A percentile compares a stretch with the other conserved stretches of the same genome.
phyloP scores from a whole-genome alignment of 163 green algal genomes.

The Picocystis sp. region DNA sequence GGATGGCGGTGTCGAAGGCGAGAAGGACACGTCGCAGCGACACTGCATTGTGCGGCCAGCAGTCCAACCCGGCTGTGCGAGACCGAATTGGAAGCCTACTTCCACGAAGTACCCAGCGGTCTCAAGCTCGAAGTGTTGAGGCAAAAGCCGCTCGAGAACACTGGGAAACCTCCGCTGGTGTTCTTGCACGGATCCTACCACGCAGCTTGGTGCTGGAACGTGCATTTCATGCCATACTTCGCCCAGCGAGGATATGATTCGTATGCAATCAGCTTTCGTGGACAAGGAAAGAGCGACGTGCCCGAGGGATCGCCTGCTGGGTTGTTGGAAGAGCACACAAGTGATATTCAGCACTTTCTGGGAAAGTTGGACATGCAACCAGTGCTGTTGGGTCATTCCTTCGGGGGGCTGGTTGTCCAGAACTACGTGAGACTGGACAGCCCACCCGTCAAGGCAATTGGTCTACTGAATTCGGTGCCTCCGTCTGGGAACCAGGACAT shows the following conservation, averaged over 20 bases:
- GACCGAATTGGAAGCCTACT: too few relatives aligned
- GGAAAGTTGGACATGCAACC: slow-evolving; percentile 25
- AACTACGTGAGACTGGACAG: slow-evolving; percentile 25
- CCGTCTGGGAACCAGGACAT: slow-evolving; percentile 53
- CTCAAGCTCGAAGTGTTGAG: too few relatives aligned
- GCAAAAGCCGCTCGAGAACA: too few relatives aligned
- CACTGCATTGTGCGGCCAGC: too few relatives aligned
- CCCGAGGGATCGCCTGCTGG: slow-evolving; percentile 21
- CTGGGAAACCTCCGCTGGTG: slow-evolving; percentile 31
- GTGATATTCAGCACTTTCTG: slow-evolving; percentile 43
- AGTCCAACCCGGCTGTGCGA: too few relatives aligned
- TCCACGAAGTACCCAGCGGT: too few relatives aligned
- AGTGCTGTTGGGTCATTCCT: slow-evolving; percentile 39
- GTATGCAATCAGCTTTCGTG: slow-evolving; percentile 49
- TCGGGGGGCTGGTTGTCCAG: slow-evolving; percentile 54
- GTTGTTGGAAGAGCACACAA: slow-evolving; percentile 38
- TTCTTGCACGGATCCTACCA: slow-evolving; percentile 72
- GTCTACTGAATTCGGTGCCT: slow-evolving; percentile 36
- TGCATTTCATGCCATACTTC: slow-evolving; percentile 63
- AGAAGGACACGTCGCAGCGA: too few relatives aligned
- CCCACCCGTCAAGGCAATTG: slow-evolving; percentile 28
- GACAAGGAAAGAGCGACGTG: slow-evolving; percentile 29
- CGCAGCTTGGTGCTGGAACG: slow-evolving; percentile 62
- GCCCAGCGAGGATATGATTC: slow-evolving; percentile 31
- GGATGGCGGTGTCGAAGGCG: too few relatives aligned